phyloP scores from a whole-genome alignment of 192 early-diverging fungal genomes.

The Umbelopsis sp. region DNA sequence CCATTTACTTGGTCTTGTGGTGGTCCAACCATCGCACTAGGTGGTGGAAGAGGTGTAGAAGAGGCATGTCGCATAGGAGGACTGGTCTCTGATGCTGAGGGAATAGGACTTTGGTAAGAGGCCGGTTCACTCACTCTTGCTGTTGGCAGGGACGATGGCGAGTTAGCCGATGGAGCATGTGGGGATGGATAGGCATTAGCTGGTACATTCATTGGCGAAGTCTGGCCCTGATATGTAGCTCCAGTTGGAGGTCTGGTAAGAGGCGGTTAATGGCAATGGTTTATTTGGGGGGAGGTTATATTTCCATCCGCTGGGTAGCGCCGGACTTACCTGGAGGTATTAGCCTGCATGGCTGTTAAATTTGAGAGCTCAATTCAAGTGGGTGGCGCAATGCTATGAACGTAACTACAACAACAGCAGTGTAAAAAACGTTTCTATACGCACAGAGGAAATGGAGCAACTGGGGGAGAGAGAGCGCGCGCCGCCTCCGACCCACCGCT shows the following conservation, averaged over 20 bases:
- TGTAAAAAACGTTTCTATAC: too few species aligned
- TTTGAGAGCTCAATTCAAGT: background rate
- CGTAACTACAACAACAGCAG: background rate
- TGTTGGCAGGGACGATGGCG: constrained; percentile 21
- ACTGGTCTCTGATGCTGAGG: background rate
- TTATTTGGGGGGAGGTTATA: background rate
- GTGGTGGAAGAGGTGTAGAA: constrained; percentile 21
- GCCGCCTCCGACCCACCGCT: background rate
- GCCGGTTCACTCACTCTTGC: background rate
- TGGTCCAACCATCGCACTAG: constrained; percentile 10
- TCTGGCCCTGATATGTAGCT: constrained; percentile 16
- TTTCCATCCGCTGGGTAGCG: background rate
- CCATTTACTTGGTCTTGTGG: constrained; percentile 9
- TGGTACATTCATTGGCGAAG: constrained; percentile 1
- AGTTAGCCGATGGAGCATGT: constrained; percentile 12
- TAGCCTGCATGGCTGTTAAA: constrained; percentile 4
- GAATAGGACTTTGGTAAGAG: background rate
- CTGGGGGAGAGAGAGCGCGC: background rate
- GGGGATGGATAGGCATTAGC: constrained; percentile 12
- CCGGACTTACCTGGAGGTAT: constrained; percentile 5
- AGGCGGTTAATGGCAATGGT: background rate
- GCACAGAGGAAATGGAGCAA: background rate
- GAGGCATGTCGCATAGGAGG: constrained; percentile 29
- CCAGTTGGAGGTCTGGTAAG: background rate
- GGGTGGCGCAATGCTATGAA: background rate